These are phyloP conservation scores for Forsythia viridissima DNA, from an alignment of 257 asterid genomes.

Conservation along the genomic window DNA sequence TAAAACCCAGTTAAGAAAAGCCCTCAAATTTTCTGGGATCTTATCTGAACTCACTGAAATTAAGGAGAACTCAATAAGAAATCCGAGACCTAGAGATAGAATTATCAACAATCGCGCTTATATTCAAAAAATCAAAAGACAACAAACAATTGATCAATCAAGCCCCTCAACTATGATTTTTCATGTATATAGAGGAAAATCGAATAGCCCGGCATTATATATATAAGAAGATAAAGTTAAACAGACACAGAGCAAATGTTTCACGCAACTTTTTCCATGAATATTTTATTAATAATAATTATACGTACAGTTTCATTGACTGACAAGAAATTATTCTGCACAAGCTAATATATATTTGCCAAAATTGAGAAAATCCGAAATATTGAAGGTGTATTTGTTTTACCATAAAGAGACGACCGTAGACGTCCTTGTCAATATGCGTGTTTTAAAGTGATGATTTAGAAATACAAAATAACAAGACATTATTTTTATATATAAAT, in stretches of 20 bases:
- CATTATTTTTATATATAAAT: too few species aligned
- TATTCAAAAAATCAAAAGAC: background rate
- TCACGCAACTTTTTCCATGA: conserved; percentile 40
- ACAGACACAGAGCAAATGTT: conserved; percentile 17
- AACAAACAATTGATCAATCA: background rate
- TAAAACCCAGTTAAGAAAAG: conserved; percentile 18
- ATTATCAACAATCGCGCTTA: background rate
- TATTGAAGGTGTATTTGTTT: background rate
- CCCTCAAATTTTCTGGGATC: conserved; percentile 1
- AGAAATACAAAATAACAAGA: too few species aligned
- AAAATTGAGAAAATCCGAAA: background rate
- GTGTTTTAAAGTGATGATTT: too few species aligned
- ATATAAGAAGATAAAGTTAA: background rate
- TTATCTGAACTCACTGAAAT: conserved; percentile 17
- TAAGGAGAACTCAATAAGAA: background rate
- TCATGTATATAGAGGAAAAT: background rate
- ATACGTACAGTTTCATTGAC: background rate
- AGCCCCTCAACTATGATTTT: background rate
- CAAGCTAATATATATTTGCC: background rate
- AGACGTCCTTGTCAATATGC: background rate
- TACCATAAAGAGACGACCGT: background rate
- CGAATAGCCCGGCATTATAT: background rate
- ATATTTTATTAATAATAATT: background rate
- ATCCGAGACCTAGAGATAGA: conserved; percentile 9
- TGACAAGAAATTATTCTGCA: background rate